Conservation (phyloP, 1,284 basidiomycete genomes). For the Sphagnurus paluster region DNA sequence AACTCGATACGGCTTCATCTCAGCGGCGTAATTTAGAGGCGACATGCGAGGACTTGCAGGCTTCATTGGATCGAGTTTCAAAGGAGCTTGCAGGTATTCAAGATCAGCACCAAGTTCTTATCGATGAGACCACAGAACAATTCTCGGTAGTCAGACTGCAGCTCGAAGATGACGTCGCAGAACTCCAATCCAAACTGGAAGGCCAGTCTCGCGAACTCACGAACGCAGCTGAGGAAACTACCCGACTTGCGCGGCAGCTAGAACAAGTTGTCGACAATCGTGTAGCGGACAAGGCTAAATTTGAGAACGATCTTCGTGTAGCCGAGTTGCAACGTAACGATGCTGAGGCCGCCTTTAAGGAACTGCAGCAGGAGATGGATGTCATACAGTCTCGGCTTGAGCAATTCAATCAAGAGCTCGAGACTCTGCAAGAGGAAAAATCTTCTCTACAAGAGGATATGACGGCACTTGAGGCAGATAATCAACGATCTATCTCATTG, state of each 20-base stretch:
- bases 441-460: constrained; percentile 48
- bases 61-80: constrained; percentile 23
- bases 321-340: constrained; percentile 22
- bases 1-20: constrained; percentile 23
- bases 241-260: constrained; percentile 28
- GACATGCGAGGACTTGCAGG: constrained; percentile 28
- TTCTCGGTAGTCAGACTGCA: constrained; percentile 20
- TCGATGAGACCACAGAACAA: constrained; percentile 17
- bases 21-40: constrained; percentile 24
- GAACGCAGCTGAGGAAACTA: constrained; percentile 22
- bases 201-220: constrained; percentile 28
- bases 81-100: constrained; percentile 29
- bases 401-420: constrained; percentile 18
- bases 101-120: constrained; percentile 26
- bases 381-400: constrained; percentile 10
- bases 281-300: constrained; percentile 22
- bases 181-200: constrained; percentile 25
- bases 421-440: constrained; percentile 49
- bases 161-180: constrained; percentile 27
- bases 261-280: constrained; percentile 36
- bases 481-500: constrained; percentile 60
- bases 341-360: constrained; percentile 27
- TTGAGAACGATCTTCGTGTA: constrained; percentile 22
- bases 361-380: constrained; percentile 16
- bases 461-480: constrained; percentile 60